Conservation (phyloP, 2,329 filamentous ascomycete genomes). For the Cytospora piceae region DNA sequence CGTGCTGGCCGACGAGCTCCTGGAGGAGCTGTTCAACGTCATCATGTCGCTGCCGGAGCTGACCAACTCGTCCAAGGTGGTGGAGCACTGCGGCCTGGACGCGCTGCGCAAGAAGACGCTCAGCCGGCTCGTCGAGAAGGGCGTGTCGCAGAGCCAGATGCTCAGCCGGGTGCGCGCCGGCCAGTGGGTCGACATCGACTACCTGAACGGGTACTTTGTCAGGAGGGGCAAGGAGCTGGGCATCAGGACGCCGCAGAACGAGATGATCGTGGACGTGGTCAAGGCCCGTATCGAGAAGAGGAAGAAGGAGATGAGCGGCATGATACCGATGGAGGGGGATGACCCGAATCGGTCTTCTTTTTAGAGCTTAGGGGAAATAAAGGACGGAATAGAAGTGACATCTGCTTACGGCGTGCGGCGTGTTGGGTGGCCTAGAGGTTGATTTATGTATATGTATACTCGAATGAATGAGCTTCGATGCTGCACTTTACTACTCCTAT, state of each 20-base stretch:
- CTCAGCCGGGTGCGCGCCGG: conserved; percentile 66
- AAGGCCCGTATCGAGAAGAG: conserved; percentile 55
- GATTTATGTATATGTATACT: background rate
- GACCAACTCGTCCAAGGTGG: conserved; percentile 60
- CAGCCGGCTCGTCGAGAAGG: conserved; percentile 58
- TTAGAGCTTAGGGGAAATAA: background rate
- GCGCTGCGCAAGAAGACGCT: conserved; percentile 66
- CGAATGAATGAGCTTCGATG: background rate
- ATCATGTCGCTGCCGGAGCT: conserved; percentile 77
- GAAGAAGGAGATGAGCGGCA: conserved; percentile 22
- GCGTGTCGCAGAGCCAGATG: conserved; percentile 65
- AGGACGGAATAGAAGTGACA: background rate
- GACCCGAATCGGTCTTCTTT: background rate
- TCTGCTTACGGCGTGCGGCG: background rate
- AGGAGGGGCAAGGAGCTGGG: conserved; percentile 72
- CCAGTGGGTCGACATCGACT: conserved; percentile 74
- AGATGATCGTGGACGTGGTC: conserved; percentile 72
- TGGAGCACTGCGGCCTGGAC: conserved; percentile 59
- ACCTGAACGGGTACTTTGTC: conserved; percentile 87
- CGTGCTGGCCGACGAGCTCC: conserved; percentile 69
- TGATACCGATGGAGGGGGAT: conserved; percentile 21
- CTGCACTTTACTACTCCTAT: background rate
- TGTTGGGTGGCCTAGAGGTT: background rate
- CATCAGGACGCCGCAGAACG: conserved; percentile 72
- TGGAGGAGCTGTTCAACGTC: conserved; percentile 75